These are phyloP conservation scores for Cunninghamia lanceolata DNA, from an alignment of 75 land plant species.

Conservation along the genomic window DNA sequence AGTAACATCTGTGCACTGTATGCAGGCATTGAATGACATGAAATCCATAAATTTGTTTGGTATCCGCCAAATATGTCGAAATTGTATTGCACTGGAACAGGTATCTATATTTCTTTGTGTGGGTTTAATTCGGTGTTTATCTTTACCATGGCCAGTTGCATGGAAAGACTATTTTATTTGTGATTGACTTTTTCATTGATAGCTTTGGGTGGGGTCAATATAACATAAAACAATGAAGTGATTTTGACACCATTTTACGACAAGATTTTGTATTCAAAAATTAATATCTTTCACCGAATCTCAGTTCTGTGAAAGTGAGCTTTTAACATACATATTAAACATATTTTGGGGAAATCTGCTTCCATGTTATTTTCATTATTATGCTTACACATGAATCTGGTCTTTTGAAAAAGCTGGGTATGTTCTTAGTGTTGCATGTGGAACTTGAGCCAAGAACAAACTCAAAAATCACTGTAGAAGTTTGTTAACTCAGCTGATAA, in stretches of 20 bases:
- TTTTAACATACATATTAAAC: background rate
- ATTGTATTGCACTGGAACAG: constrained; percentile 97
- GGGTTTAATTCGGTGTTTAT: background rate
- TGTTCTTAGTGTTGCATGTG: background rate
- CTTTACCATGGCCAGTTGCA: background rate
- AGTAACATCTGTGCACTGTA: background rate
- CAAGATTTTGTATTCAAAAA: background rate
- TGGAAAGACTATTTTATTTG: background rate
- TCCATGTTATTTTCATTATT: background rate
- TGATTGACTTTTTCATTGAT: background rate
- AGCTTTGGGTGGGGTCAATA: background rate
- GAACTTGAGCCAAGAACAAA: background rate
- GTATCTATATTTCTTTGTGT: constrained; percentile 25
- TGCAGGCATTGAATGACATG: constrained; percentile 87
- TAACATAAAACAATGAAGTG: background rate
- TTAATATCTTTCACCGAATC: background rate
- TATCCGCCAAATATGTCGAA: constrained; percentile 93
- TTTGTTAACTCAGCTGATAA: background rate
- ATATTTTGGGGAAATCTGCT: background rate
- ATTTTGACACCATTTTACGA: background rate
- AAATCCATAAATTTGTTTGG: constrained; percentile 87
- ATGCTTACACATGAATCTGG: background rate
- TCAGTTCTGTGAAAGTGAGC: background rate
- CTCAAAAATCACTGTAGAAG: background rate
- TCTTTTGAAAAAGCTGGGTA: background rate